Percentiles rank a stretch among this genome's conserved stretches.
phyloP scores from a whole-genome alignment of 441 rosid genomes.

The Erodium texanum region DNA sequence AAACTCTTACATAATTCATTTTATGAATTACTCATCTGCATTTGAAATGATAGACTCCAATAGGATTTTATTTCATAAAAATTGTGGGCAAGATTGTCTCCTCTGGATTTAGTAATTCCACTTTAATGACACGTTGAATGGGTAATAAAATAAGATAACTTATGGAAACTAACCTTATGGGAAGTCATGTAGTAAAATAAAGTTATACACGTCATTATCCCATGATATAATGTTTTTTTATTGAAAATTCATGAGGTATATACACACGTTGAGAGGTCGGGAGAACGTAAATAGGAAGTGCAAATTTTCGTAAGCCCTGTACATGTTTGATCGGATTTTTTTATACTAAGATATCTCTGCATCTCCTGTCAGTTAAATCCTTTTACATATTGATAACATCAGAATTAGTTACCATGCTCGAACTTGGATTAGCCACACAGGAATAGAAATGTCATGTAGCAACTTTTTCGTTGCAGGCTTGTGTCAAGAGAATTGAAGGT shows the following conservation, averaged over 20 bases:
- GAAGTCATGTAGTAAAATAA: not conserved
- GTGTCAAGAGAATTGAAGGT: constrained; percentile 56
- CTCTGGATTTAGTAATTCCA: not conserved
- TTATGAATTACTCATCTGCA: not conserved
- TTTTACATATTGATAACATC: not conserved
- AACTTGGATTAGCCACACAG: not conserved
- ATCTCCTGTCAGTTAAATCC: not conserved
- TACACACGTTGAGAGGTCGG: not conserved
- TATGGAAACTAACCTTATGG: not conserved
- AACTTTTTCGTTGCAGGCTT: constrained; percentile 31
- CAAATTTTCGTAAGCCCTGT: not conserved
- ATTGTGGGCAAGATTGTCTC: not conserved
- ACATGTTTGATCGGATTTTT: not conserved
- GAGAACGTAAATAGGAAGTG: not conserved
- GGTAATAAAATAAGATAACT: not conserved
- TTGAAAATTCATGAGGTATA: too few relatives aligned
- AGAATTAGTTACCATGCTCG: not conserved
- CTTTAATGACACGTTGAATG: not conserved
- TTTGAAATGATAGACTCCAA: not conserved
- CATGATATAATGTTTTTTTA: not conserved
- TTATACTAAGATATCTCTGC: not conserved
- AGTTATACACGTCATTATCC: not conserved
- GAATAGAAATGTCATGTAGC: not conserved
- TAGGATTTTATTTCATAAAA: too few relatives aligned
- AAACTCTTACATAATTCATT: not conserved